A percentile compares a stretch with the other conserved stretches of the same genome.
These are phyloP conservation scores for Mycena maculata DNA, from an alignment of 768 basidiomycete genomes.

Conservation along the genomic window DNA sequence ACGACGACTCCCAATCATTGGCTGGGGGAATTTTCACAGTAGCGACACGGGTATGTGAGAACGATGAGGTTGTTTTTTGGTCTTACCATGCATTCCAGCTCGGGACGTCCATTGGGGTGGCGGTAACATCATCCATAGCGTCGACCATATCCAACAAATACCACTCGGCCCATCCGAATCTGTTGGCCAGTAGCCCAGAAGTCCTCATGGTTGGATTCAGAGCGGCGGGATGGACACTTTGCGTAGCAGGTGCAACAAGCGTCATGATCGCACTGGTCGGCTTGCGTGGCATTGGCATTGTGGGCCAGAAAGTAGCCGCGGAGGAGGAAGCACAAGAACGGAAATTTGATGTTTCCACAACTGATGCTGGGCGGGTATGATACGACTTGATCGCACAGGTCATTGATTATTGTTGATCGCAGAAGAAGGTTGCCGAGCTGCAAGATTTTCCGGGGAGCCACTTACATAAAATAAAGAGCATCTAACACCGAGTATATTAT, in stretches of 20 bases:
- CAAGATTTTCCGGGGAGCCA: too few relatives aligned
- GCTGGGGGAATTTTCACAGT: conserved; percentile 49
- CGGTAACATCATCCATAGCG: conserved; percentile 7
- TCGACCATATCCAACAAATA: neutral
- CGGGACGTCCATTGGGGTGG: neutral
- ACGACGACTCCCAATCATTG: conserved; percentile 43
- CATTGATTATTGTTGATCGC: too few relatives aligned
- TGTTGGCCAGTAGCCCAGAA: neutral
- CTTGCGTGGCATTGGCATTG: conserved; percentile 28
- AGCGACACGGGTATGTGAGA: conserved; percentile 39
- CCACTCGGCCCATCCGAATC: neutral
- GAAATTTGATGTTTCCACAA: too few relatives aligned
- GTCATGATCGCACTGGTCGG: conserved; percentile 19
- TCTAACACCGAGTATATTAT: too few relatives aligned
- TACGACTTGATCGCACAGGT: too few relatives aligned
- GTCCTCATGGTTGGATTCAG: conserved; percentile 6
- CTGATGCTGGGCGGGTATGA: too few relatives aligned
- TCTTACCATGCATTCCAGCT: too few relatives aligned
- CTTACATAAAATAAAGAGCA: too few relatives aligned
- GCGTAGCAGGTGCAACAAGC: conserved; percentile 2
- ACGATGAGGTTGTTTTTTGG: too few relatives aligned
- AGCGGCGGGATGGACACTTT: neutral
- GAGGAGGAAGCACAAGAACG: too few relatives aligned
- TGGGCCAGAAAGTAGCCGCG: too few relatives aligned
- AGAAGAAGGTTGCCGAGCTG: too few relatives aligned